Conservation (phyloP, 2,329 filamentous ascomycete genomes). For the Dothideomycetidae sp. region DNA sequence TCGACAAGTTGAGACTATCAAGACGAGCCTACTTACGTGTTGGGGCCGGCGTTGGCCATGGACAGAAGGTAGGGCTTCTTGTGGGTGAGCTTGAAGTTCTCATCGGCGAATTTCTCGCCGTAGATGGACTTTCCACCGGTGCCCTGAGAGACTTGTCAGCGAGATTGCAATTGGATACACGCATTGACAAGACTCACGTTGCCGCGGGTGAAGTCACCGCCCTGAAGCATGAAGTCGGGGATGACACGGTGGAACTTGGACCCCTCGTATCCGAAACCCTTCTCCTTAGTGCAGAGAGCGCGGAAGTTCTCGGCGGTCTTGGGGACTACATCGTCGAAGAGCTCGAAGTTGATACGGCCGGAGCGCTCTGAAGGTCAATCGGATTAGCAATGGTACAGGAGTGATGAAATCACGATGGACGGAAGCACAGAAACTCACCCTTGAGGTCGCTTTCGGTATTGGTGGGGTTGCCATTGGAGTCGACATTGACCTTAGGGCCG, state of each 20-base stretch:
- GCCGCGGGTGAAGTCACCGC: slow-evolving; percentile 89
- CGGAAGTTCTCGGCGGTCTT: slow-evolving; percentile 97
- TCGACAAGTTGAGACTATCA: slow-evolving; percentile 6
- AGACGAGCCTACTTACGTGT: slow-evolving; percentile 49
- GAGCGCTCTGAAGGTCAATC: slow-evolving; percentile 42
- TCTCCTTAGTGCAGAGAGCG: slow-evolving; percentile 86
- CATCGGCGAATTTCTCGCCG: slow-evolving; percentile 91
- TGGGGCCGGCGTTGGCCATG: slow-evolving; percentile 96
- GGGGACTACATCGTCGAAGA: slow-evolving; percentile 75
- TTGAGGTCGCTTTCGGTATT: slow-evolving; percentile 32
- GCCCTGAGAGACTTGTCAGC: slow-evolving; percentile 41
- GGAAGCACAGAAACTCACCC: slow-evolving; percentile 36
- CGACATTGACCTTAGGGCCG: slow-evolving; percentile 54
- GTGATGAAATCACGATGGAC: slow-evolving; percentile 3
- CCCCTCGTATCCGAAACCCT: slow-evolving; percentile 67
- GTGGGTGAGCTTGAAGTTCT: slow-evolving; percentile 88
- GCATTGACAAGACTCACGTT: slow-evolving; percentile 49
- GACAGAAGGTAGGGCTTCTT: slow-evolving; percentile 85
- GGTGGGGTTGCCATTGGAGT: slow-evolving; percentile 38
- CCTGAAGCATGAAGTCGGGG: slow-evolving; percentile 98
- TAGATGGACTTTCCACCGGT: slow-evolving; percentile 97
- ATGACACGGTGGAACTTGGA: slow-evolving; percentile 93
- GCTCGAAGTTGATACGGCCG: slow-evolving; percentile 77
- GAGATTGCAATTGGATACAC: slow-evolving; percentile 2
- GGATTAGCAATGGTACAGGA: slow-evolving; percentile 13